phyloP scores from a whole-genome alignment of 73 alveolate species.

The Diophrys sp. region DNA sequence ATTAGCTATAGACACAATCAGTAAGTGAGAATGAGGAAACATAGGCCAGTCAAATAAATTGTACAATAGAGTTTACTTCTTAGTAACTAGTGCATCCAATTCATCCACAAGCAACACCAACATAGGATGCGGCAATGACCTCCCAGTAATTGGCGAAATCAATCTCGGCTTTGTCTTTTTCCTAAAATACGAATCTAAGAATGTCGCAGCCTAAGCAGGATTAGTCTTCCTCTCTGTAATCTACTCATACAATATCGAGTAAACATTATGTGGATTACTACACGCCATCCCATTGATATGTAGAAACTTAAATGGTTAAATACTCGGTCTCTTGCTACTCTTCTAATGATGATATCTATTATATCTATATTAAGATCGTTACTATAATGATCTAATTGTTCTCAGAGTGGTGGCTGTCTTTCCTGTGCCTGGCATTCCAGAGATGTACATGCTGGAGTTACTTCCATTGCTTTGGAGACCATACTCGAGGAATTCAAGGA shows the following conservation, averaged over 20 bases:
- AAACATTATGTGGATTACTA: conserved; percentile 46
- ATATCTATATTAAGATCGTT: too few species aligned
- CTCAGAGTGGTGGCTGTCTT: conserved; percentile 86
- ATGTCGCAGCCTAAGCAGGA: conserved; percentile 55
- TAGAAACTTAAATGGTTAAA: conserved; percentile 31
- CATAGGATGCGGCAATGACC: conserved; percentile 13
- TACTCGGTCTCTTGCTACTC: too few species aligned
- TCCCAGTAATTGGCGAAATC: neutral
- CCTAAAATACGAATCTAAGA: conserved; percentile 46
- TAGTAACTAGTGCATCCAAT: conserved; percentile 87
- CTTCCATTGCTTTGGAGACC: conserved; percentile 64
- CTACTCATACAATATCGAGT: conserved; percentile 45
- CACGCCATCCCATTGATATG: conserved; percentile 59
- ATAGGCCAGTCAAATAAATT: conserved; percentile 95
- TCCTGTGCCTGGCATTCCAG: conserved; percentile 98
- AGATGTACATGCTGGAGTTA: conserved; percentile 65
- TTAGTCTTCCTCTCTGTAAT: conserved; percentile 55
- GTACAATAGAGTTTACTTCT: conserved; percentile 76
- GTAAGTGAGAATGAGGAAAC: conserved; percentile 69
- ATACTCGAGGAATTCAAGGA: conserved; percentile 46
- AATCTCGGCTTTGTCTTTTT: conserved; percentile 20
- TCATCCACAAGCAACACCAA: conserved; percentile 86
- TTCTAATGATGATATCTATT: too few species aligned
- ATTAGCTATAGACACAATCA: conserved; percentile 88
- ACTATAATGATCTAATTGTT: conserved; percentile 29